Conservation (phyloP, 371 early-diverging fungal genomes). For the Catenaria anguillulae region DNA sequence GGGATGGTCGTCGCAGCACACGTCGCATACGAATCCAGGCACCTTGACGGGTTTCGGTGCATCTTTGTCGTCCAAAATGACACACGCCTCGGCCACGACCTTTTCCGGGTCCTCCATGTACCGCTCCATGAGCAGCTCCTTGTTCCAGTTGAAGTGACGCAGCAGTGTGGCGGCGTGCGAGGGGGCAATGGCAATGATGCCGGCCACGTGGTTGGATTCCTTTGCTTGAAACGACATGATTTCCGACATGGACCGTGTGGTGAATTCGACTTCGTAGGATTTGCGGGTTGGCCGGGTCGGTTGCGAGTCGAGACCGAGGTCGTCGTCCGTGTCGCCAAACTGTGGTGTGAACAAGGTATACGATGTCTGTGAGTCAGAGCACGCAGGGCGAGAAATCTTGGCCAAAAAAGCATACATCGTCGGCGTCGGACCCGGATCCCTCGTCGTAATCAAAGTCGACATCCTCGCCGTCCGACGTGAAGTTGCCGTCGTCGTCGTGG, state of each 20-base stretch:
- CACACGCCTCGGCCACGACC: conserved; percentile 54
- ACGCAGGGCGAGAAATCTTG: no score
- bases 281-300: conserved; percentile 27
- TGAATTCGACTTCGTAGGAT: conserved; percentile 54
- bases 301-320: conserved; percentile 6
- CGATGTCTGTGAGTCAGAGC: no score
- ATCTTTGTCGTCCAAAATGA: conserved; percentile 25
- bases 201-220: conserved; percentile 40
- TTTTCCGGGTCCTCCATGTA: conserved; percentile 60
- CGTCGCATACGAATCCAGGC: conserved; percentile 58
- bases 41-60: conserved; percentile 16
- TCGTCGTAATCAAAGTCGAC: no score
- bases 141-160: conserved; percentile 52
- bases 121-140: conserved; percentile 21
- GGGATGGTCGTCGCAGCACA: conserved; percentile 61
- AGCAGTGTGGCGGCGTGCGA: conserved; percentile 53
- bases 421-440: no score
- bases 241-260: conserved; percentile 31
- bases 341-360: no score
- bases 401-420: no score
- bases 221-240: conserved; percentile 29
- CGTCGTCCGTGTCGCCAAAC: no score
- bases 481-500: no score
- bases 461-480: no score
- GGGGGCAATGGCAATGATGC: conserved; percentile 42